A percentile compares a stretch with the other conserved stretches of the same genome.
phyloP scores from a whole-genome alignment of 345 rosid species.

The Clarkia xantiana region DNA sequence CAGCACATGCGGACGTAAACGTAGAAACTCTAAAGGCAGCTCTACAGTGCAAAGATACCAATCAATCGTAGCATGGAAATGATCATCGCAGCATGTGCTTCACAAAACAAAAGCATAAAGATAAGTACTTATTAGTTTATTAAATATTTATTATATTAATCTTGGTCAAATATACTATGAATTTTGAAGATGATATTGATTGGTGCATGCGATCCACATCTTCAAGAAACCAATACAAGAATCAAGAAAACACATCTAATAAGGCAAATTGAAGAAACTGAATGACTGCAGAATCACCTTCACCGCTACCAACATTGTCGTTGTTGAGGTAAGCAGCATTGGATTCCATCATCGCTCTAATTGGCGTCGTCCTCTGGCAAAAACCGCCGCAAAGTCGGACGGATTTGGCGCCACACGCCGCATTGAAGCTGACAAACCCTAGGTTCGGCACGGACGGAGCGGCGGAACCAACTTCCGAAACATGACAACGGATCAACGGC shows the following conservation, averaged over 20 bases:
- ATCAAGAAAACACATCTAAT: neutral
- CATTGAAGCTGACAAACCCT: conserved; percentile 10
- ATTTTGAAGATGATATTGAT: no score
- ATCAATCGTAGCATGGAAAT: no score
- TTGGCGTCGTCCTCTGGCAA: conserved; percentile 18
- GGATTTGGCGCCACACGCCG: conserved; percentile 1
- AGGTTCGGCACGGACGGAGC: conserved; percentile 9
- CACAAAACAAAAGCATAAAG: no score
- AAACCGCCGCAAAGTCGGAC: conserved; percentile 5
- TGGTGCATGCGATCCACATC: no score
- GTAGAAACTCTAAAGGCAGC: no score
- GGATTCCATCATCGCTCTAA: conserved; percentile 36
- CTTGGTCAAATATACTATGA: no score
- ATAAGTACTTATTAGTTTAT: no score
- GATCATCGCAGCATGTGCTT: no score
- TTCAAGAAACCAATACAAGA: neutral
- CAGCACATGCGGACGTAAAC: no score
- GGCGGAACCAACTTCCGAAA: conserved; percentile 8
- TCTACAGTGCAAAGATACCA: no score
- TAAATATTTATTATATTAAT: no score
- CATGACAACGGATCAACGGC: conserved; percentile 10
- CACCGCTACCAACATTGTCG: conserved; percentile 7
- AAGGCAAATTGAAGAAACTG: neutral
- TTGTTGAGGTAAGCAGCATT: conserved; percentile 10
- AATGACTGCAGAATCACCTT: neutral